Percentiles rank a stretch among this genome's conserved stretches.
phyloP scores from a whole-genome alignment of 2,329 filamentous ascomycete species.

The Colletotrichum lini region DNA sequence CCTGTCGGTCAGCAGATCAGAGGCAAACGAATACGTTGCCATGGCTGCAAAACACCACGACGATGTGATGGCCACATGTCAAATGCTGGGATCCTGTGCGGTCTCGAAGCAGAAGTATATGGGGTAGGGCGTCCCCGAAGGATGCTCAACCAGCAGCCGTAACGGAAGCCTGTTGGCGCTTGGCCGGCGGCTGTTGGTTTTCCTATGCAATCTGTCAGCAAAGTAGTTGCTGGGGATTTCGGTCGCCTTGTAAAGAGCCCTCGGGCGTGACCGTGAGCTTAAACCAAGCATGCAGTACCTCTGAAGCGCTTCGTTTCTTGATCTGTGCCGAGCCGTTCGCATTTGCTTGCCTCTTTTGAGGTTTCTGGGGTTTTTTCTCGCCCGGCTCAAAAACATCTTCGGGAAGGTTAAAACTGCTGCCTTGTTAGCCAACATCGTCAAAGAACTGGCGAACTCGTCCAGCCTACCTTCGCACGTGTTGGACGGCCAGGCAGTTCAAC shows the following conservation, averaged over 20 bases:
- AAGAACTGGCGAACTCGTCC: not conserved
- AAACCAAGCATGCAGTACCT: slow-evolving; percentile 52
- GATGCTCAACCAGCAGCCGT: slow-evolving; percentile 54
- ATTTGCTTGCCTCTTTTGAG: slow-evolving; percentile 48
- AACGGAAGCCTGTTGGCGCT: slow-evolving; percentile 59
- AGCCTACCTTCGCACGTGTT: slow-evolving; percentile 87
- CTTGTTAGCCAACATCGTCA: slow-evolving; percentile 8
- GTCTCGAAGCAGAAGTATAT: not conserved
- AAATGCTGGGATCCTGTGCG: not conserved
- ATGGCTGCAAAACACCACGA: slow-evolving; percentile 5
- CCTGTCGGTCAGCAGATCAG: slow-evolving; percentile 28
- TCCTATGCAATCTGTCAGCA: slow-evolving; percentile 49
- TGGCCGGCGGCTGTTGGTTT: slow-evolving; percentile 54
- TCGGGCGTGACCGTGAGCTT: slow-evolving; percentile 15
- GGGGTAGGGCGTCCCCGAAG: not conserved
- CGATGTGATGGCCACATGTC: not conserved
- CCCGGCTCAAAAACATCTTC: slow-evolving; percentile 89
- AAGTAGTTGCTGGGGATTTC: slow-evolving; percentile 59
- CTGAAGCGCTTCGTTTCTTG: slow-evolving; percentile 66
- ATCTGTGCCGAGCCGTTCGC: slow-evolving; percentile 56
- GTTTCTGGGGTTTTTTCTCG: slow-evolving; percentile 79
- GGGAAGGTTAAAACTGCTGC: slow-evolving; percentile 83
- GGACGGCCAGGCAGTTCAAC: slow-evolving; percentile 84
- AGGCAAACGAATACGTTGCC: slow-evolving; percentile 8
- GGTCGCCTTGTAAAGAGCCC: slow-evolving; percentile 42